Evolutionary conservation across 2,329 filamentous ascomycete species (phyloP).

Genomic region (Lojkania enalia): DNA sequence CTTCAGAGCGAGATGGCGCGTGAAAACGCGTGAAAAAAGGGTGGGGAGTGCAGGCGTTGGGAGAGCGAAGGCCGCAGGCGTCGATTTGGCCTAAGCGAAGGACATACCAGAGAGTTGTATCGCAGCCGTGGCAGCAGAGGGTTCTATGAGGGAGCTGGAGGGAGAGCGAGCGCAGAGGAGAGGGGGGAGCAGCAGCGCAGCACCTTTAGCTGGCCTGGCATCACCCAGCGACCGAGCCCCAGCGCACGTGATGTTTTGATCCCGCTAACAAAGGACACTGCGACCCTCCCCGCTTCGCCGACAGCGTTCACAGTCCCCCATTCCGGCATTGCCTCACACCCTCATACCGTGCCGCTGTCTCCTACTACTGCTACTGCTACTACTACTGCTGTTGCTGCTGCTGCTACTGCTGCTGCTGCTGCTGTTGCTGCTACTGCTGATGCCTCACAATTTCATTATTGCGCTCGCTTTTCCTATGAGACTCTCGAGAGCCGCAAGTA

Average conservation of each 20-base stretch:
- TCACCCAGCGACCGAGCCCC: no score
- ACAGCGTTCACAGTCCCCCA: no score
- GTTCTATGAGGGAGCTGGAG: conserved; percentile 15
- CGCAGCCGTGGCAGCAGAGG: conserved; percentile 30
- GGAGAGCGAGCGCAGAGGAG: conserved; percentile 5
- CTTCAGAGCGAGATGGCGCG: conserved; percentile 27
- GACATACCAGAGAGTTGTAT: conserved; percentile 37
- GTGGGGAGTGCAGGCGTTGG: conserved; percentile 22
- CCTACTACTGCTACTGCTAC: no score
- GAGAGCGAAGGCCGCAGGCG: conserved; percentile 2
- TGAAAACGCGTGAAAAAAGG: conserved; percentile 39
- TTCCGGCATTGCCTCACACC: no score
- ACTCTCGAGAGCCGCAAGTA: no score
- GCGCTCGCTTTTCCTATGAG: no score
- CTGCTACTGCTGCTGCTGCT: no score
- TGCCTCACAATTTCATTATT: no score
- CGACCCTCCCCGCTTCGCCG: background rate
- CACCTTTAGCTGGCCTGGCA: background rate
- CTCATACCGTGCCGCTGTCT: no score
- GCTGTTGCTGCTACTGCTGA: no score
- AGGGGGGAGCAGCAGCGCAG: background rate
- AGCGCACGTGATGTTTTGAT: no score
- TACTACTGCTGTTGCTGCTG: no score
- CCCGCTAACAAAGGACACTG: conserved; percentile 1
- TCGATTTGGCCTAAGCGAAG: conserved; percentile 22